Base-by-base conservation (phyloP, 202 grass and related monocot species). In the Eragrostis tef region DNA sequence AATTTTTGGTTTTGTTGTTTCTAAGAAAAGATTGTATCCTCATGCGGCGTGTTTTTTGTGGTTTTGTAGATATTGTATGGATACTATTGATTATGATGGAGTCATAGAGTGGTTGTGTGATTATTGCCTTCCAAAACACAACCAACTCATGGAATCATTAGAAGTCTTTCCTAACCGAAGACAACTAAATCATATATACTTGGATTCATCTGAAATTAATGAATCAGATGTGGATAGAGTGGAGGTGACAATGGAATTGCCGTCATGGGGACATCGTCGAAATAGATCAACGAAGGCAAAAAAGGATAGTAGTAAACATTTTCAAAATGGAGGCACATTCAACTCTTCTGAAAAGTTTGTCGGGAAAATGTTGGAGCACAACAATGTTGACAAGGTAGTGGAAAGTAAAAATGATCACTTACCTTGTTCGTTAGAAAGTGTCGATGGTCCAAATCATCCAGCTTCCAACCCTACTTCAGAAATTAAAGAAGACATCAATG, bases 11-110 rank as follows among this genome's bases (percentile, higher is more conserved):
- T 20, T 8, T 56, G 9, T 22, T 19, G n/a, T 7, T 56, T 56
- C 6, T 19, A 53, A 6, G 54, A 58, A 58, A 54, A 79, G 22
- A 2, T 27, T 10, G 21, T 54, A 43, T 69, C 64, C 22, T 54
- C 70, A 80, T 43, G 1, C 57, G 41, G n/a, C 19, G n/a, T 78
- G 47, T 25, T 59, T 72, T 72, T 67, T 70, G 48, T 85, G 75
- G 31, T 87, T 82, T 93, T 93, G 77, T 81, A 92, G 90, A 81
- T 92, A 92, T 74, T 92, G 90, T 80, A 47, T 81, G 54, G 71
- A 92, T 70, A 42, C 0, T 0, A 16, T 87, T 73, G 34, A 76
- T 31, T 80, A 72, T 5, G 42, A 58, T 80, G 46, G 41, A 24
- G 67, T 50, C 36, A 43, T 81, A 34, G 41, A 87, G n/a, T 92